Evolutionary conservation across 148 eudicot genomes (phyloP), one percentile per base, ranked within the genome.

Genomic region (Selenicereus undatus): DNA sequence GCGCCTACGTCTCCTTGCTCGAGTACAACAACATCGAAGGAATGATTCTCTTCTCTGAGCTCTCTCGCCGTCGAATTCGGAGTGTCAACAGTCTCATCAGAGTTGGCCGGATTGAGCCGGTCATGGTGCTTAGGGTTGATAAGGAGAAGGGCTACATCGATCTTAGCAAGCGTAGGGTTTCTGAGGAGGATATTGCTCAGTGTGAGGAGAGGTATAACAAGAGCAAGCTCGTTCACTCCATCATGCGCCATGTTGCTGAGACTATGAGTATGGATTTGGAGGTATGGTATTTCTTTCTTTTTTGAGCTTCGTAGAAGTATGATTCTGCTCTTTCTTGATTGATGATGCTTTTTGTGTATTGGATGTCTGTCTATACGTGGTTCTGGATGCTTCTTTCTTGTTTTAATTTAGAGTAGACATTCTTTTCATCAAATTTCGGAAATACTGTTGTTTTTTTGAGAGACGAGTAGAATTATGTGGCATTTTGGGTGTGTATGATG

Each of bases 1-100:
- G 99, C 3, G 96, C 97, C 0, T 93, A 96, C 81, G 99, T 96
- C 0, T 86, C 97, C 0, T 89, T 96, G 0, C 84, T 96, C 11
- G 99, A 96, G 89, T 96, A 96, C 90, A 94, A 96, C 83, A 94
- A 94, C 93, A 96, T 94, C 75, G 99, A 96, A 86, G 99, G 99
- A 0, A 96, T 96, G 98, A 96, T 96, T 64, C 86, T 96, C 12
- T 88, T 96, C 82, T 96, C 99, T 1, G 99, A 96, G 87, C 90
- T 94, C 30, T 96, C 99, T 0, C 90, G 98, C 11, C 94, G 99
- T 30, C 93, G 99, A 0, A 94, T 96, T 83, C 86, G 99, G 11
- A 92, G 97, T 70, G 91, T 96, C 64, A 91, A 91, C 84, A 96
- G 99, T 74, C 84, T 94, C 50, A 94, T 96, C 83, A 92, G 89